A percentile compares a stretch with the other conserved stretches of the same genome.
Evolutionary conservation across 2,329 filamentous ascomycete species (phyloP).

Genomic region (Herpotrichia juniperi): DNA sequence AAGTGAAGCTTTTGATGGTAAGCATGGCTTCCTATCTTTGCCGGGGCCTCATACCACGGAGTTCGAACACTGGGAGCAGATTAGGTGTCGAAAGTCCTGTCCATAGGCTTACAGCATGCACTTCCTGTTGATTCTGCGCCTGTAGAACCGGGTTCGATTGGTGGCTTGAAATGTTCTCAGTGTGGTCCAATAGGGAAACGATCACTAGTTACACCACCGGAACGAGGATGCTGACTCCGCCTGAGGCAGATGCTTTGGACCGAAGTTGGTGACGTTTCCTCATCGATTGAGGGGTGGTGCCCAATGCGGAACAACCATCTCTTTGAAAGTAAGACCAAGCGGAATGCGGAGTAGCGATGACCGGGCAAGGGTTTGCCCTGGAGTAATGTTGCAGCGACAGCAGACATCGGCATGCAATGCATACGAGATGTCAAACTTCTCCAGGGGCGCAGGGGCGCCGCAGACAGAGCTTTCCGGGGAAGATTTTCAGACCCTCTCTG

Average conservation of each 20-base stretch:
- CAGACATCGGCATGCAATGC: slow-evolving; percentile 30
- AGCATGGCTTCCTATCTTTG: background rate
- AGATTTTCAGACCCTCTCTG: slow-evolving; percentile 16
- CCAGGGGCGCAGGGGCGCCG: slow-evolving; percentile 18
- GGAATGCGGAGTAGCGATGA: slow-evolving; percentile 22
- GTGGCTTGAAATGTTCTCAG: slow-evolving; percentile 1
- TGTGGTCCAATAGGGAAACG: background rate
- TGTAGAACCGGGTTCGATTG: background rate
- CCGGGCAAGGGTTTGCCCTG: slow-evolving; percentile 14
- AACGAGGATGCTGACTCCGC: background rate
- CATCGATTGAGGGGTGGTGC: slow-evolving; percentile 15
- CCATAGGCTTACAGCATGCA: background rate
- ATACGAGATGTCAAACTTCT: slow-evolving; percentile 23
- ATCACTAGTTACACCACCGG: background rate
- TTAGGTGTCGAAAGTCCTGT: background rate
- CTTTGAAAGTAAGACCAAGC: slow-evolving; percentile 13
- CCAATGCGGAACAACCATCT: slow-evolving; percentile 13
- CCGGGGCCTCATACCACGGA: slow-evolving; percentile 1
- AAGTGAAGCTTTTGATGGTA: slow-evolving; percentile 12
- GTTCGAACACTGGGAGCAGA: background rate
- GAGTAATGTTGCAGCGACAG: slow-evolving; percentile 16
- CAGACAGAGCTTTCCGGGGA: slow-evolving; percentile 23
- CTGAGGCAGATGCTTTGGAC: slow-evolving; percentile 6
- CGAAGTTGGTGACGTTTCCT: slow-evolving; percentile 14
- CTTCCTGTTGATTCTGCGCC: background rate